Percentiles rank a stretch among this genome's conserved stretches.
These are phyloP conservation scores for Hyphodiscus sp. DNA, from an alignment of 2,329 filamentous ascomycete species.

Conservation along the genomic window DNA sequence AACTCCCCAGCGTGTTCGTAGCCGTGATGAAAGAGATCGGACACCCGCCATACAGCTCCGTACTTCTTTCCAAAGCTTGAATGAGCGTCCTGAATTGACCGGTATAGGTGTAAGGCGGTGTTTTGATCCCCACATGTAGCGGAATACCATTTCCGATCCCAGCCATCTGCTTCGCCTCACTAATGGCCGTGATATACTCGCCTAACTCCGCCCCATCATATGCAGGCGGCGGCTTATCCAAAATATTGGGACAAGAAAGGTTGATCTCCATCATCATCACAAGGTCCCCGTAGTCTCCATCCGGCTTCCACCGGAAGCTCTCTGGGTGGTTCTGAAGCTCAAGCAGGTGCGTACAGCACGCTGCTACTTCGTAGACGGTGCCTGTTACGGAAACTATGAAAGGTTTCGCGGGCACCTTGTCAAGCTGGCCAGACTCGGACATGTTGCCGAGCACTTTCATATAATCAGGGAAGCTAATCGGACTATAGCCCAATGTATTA, in stretches of 20 bases:
- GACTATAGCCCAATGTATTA: conserved; percentile 72
- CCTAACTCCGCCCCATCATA: conserved; percentile 49
- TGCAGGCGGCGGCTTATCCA: conserved; percentile 60
- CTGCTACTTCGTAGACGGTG: conserved; percentile 46
- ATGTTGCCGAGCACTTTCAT: conserved; percentile 49
- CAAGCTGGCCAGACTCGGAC: conserved; percentile 19
- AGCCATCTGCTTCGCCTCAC: neutral
- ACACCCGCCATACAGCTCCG: conserved; percentile 24
- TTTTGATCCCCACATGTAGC: conserved; percentile 57
- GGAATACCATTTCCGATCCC: neutral
- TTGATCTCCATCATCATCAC: conserved; percentile 62
- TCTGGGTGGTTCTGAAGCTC: conserved; percentile 31
- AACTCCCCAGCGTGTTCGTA: conserved; percentile 68
- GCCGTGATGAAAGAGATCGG: conserved; percentile 64
- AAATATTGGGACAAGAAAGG: conserved; percentile 72
- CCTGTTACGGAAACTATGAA: conserved; percentile 70
- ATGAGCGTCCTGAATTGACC: conserved; percentile 56
- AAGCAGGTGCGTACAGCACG: conserved; percentile 41
- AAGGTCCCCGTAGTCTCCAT: conserved; percentile 17
- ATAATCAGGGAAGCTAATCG: conserved; percentile 52
- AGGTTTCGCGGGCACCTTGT: conserved; percentile 39
- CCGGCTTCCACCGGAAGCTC: conserved; percentile 9
- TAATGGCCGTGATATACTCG: conserved; percentile 43
- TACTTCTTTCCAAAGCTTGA: conserved; percentile 37
- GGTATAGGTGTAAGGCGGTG: conserved; percentile 67